A percentile compares a stretch with the other conserved stretches of the same genome.
These are phyloP conservation scores for Alternaria brassicicola DNA, from an alignment of 2,329 filamentous ascomycete species.

Conservation along the genomic window DNA sequence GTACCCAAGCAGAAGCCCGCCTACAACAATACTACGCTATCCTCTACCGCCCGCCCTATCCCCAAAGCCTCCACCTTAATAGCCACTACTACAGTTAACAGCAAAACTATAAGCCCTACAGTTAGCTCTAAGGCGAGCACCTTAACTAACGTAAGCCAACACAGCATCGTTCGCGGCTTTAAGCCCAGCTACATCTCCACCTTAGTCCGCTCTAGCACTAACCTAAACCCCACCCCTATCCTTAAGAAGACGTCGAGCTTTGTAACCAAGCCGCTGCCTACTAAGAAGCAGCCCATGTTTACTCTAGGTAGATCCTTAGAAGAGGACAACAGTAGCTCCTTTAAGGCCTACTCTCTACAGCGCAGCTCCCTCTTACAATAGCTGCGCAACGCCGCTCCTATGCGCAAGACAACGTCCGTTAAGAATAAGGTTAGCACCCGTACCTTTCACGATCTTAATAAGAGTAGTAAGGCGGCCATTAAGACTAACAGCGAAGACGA, in stretches of 20 bases:
- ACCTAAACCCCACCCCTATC: constrained; percentile 64
- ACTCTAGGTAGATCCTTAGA: constrained; percentile 80
- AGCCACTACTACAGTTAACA: constrained; percentile 53
- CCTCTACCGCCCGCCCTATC: constrained; percentile 55
- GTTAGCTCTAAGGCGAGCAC: constrained; percentile 66
- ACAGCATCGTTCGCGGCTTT: constrained; percentile 85
- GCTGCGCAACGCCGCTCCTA: constrained; percentile 52
- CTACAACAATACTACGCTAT: constrained; percentile 43
- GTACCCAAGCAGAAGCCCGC: constrained; percentile 15
- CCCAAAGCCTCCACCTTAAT: constrained; percentile 66
- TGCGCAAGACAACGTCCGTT: constrained; percentile 82
- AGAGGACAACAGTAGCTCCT: constrained; percentile 81
- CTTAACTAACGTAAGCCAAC: constrained; percentile 64
- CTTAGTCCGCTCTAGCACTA: constrained; percentile 67
- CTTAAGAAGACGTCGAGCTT: constrained; percentile 59
- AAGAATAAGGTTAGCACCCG: constrained; percentile 74
- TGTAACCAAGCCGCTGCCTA: constrained; percentile 33
- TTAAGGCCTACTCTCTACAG: constrained; percentile 61
- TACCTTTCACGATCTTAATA: constrained; percentile 64
- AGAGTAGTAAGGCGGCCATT: constrained; percentile 65
- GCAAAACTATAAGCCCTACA: constrained; percentile 50
- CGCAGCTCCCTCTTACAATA: constrained; percentile 63
- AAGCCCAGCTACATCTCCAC: constrained; percentile 75
- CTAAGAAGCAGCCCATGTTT: constrained; percentile 70
- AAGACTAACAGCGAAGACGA: constrained; percentile 65